phyloP scores from a whole-genome alignment of 192 early-diverging fungal species.

The Borealophlyctis nickersoniae region DNA sequence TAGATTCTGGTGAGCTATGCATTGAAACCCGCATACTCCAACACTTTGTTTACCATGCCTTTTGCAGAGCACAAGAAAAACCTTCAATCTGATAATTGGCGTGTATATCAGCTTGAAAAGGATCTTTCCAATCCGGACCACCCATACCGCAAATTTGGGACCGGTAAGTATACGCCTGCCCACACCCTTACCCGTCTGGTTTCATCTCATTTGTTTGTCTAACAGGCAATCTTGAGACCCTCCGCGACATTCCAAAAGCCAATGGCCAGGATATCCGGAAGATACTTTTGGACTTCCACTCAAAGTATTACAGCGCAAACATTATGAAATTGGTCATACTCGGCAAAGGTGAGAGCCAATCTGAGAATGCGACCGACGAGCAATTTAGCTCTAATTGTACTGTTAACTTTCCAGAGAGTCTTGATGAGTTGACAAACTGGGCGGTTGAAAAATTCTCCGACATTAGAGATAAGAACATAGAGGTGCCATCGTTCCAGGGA shows the following conservation, averaged over 20 bases:
- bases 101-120: conserved; percentile 85
- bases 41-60: not conserved
- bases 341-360: conserved; percentile 31
- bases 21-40: not conserved
- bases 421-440: conserved; percentile 84
- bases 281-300: conserved; percentile 83
- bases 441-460: conserved; percentile 74
- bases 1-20: conserved; percentile 71
- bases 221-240: conserved; percentile 78
- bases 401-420: conserved; percentile 73
- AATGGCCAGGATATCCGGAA: conserved; percentile 79
- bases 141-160: conserved; percentile 88
- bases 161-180: conserved; percentile 24
- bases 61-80: conserved; percentile 86
- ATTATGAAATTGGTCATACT: conserved; percentile 91
- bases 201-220: not conserved
- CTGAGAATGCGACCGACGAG: not conserved
- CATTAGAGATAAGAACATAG: conserved; percentile 73
- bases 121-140: conserved; percentile 71
- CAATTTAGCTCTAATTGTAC: not conserved
- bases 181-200: not conserved
- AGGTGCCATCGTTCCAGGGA: conserved; percentile 63
- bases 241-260: conserved; percentile 60
- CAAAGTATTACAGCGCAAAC: conserved; percentile 88
- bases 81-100: conserved; percentile 86